Evolutionary conservation across 257 asterid genomes (phyloP), one percentile per base, ranked within the genome.

Genomic region (Lantana camara): DNA sequence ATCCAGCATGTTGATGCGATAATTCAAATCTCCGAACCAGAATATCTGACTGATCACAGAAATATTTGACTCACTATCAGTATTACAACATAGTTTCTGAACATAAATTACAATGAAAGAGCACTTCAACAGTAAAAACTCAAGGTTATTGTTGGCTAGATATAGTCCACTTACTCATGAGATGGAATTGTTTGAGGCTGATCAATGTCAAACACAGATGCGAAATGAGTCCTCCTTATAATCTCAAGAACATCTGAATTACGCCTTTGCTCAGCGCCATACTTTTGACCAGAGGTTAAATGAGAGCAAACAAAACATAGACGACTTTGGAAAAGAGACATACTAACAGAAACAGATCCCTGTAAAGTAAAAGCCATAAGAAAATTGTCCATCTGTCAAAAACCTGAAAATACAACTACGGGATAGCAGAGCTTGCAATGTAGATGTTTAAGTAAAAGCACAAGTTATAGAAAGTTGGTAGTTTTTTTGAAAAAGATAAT

Each of bases 21-120:
- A 92, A 35, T 92, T 92, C 79, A 92, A 73, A 71, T 92, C 98
- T n/a, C 98, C 98, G 56, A 92, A 87, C 97, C 98, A 92, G 83
- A 92, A 92, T 83, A 89, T 87, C 81, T 83, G 86, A 72, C 97
- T 92, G 97, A 72, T 67, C 53, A 74, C 47, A 35, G n/a, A 61
- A 49, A 68, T 27, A 76, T 14, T 27, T 40, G 29, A 21, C 27
- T 41, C 46, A 38, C 52, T 53, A 63, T 74, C 24, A 54, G 34
- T 42, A 19, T 9, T 27, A 27, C 32, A n/a, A 23, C 24, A 62
- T 30, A n/a, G 53, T 46, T 13, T 48, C 11, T 42, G 56, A 3
- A 30, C 19, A 13, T 45, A 12, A 10, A 49, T 8, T 7, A 42
- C 24, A 67, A 66, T 65, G 16, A 56, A 51, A 34, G 30, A 27